A percentile compares a stretch with the other conserved stretches of the same genome.
Evolutionary conservation across 2,329 filamentous ascomycete species (phyloP).

Genomic region (Cladophialophora yegresii): DNA sequence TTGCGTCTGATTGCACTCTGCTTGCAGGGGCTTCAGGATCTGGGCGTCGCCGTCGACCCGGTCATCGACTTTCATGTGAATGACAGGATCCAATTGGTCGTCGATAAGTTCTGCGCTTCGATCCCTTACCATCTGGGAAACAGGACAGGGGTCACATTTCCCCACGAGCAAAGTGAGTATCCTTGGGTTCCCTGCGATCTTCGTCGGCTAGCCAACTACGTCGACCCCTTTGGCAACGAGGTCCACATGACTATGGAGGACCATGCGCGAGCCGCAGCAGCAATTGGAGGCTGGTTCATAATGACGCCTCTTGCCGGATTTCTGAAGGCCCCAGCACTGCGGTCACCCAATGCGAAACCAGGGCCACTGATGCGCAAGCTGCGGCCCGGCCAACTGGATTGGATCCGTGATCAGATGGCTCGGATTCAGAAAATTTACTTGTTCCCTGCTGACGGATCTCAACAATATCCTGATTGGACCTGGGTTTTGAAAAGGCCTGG

Average conservation of each 20-base stretch:
- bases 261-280: constrained; percentile 28
- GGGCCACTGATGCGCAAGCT: constrained; percentile 20
- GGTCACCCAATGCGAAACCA: neutral
- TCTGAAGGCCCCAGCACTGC: constrained; percentile 10
- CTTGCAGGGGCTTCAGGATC: constrained; percentile 9
- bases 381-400: constrained; percentile 24
- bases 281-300: constrained; percentile 30
- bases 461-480: constrained; percentile 1
- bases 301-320: constrained; percentile 26
- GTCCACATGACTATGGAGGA: constrained; percentile 31
- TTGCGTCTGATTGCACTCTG: constrained; percentile 25
- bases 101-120: constrained; percentile 36
- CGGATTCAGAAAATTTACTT: constrained; percentile 30
- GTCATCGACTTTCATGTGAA: constrained; percentile 15
- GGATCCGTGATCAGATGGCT: constrained; percentile 23
- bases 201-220: constrained; percentile 24
- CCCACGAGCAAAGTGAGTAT: constrained; percentile 27
- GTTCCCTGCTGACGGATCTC: constrained; percentile 12
- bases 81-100: constrained; percentile 31
- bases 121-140: constrained; percentile 37
- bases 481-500: constrained; percentile 1
- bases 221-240: constrained; percentile 27
- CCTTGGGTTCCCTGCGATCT: constrained; percentile 26
- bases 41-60: constrained; percentile 18
- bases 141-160: constrained; percentile 27